Conservation (phyloP, 1,139 yeast species). For the Candida sojae region DNA sequence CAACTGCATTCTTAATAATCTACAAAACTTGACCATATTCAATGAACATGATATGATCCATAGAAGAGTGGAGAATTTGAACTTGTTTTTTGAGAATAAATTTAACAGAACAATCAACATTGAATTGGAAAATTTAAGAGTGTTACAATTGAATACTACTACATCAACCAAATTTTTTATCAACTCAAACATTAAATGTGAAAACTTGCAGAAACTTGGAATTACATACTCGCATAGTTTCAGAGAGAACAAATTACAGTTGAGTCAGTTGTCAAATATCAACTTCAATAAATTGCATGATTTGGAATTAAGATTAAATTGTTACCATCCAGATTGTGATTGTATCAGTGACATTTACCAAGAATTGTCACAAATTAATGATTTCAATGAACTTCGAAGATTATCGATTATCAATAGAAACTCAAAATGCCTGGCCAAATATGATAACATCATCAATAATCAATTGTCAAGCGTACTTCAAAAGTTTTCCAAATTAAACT, state of each 20-base stretch:
- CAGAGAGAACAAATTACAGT: slow-evolving; percentile 8
- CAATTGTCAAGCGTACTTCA: slow-evolving; percentile 10
- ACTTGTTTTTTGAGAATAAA: slow-evolving; percentile 14
- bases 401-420: slow-evolving; percentile 14
- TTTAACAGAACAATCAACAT: neutral
- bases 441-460: slow-evolving; percentile 9
- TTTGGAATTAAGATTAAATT: slow-evolving; percentile 15
- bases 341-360: slow-evolving; percentile 15
- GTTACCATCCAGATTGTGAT: slow-evolving; percentile 14
- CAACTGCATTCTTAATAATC: slow-evolving; percentile 8
- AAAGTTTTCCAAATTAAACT: slow-evolving; percentile 11
- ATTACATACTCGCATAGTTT: slow-evolving; percentile 14
- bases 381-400: slow-evolving; percentile 11
- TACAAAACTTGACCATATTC: slow-evolving; percentile 15
- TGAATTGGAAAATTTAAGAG: slow-evolving; percentile 6
- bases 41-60: neutral
- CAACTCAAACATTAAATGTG: slow-evolving; percentile 6
- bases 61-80: slow-evolving; percentile 12
- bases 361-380: slow-evolving; percentile 8
- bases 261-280: slow-evolving; percentile 7
- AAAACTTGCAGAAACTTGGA: slow-evolving; percentile 12
- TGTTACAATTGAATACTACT: slow-evolving; percentile 14
- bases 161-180: slow-evolving; percentile 13
- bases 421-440: slow-evolving; percentile 13
- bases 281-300: slow-evolving; percentile 11